These are phyloP conservation scores for Penicillium polonicum DNA, from an alignment of 2,329 filamentous ascomycete species.

Conservation along the genomic window DNA sequence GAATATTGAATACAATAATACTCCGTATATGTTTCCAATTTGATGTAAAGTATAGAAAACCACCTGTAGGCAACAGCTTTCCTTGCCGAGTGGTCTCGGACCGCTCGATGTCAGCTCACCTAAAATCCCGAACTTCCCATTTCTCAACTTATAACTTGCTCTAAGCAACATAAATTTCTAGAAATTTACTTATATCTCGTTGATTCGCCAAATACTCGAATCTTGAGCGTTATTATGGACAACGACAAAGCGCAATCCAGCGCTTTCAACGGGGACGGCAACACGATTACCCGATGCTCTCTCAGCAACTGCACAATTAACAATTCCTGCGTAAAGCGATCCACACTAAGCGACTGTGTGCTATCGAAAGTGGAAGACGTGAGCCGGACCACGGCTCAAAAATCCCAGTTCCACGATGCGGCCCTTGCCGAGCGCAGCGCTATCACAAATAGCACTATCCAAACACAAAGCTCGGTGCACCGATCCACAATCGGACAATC, in stretches of 20 bases:
- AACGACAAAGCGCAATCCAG: background rate
- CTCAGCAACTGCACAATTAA: slow-evolving; percentile 19
- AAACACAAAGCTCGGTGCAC: slow-evolving; percentile 9
- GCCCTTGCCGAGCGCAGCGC: slow-evolving; percentile 14
- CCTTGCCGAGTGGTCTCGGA: background rate
- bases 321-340: slow-evolving; percentile 14
- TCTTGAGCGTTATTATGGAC: background rate
- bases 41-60: background rate
- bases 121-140: background rate
- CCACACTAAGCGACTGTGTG: slow-evolving; percentile 14
- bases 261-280: slow-evolving; percentile 1
- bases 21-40: too few species aligned
- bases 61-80: background rate
- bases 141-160: background rate
- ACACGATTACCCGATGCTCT: slow-evolving; percentile 19
- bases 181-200: background rate
- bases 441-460: slow-evolving; percentile 17
- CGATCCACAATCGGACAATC: slow-evolving; percentile 17
- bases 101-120: background rate
- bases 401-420: slow-evolving; percentile 17
- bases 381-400: slow-evolving; percentile 8
- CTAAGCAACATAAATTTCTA: background rate
- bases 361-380: slow-evolving; percentile 16
- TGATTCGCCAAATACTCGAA: background rate
- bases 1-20: too few species aligned